Percentiles rank a stretch among this genome's conserved stretches.
Conservation (phyloP, 345 rosid species). For the Salix purpurea region DNA sequence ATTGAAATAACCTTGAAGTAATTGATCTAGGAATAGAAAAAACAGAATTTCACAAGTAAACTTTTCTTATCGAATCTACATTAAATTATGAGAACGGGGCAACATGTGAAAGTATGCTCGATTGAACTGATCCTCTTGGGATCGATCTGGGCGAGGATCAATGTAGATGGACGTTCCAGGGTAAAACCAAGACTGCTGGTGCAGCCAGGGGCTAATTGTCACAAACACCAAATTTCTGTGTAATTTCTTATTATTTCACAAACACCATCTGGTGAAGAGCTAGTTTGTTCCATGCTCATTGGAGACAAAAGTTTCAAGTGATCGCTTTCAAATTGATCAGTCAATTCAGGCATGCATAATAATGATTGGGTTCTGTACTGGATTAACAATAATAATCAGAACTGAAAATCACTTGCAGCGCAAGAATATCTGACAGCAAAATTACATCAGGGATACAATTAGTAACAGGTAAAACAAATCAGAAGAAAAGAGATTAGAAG, state of each 20-base stretch:
- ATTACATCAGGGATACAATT: background rate
- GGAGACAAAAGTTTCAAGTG: too few species aligned
- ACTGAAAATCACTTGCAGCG: background rate
- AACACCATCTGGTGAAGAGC: background rate
- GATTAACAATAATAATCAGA: background rate
- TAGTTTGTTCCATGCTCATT: too few species aligned
- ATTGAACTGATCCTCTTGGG: background rate
- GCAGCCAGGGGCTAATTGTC: background rate
- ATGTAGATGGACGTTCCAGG: background rate
- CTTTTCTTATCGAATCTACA: too few species aligned
- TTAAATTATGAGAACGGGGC: background rate
- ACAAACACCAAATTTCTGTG: too few species aligned
- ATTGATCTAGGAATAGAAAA: too few species aligned
- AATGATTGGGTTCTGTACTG: background rate
- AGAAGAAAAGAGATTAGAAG: too few species aligned
- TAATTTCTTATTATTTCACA: too few species aligned
- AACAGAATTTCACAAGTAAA: too few species aligned
- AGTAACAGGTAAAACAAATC: background rate
- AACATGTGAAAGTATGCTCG: background rate
- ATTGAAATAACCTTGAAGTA: too few species aligned
- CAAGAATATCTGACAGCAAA: background rate
- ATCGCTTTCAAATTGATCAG: background rate
- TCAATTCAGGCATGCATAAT: background rate
- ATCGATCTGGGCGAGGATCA: background rate
- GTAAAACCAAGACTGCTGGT: background rate